Percentiles rank a stretch among this genome's conserved stretches.
phyloP scores from a whole-genome alignment of 805 yeast species.

The Lipomyces japonicus region DNA sequence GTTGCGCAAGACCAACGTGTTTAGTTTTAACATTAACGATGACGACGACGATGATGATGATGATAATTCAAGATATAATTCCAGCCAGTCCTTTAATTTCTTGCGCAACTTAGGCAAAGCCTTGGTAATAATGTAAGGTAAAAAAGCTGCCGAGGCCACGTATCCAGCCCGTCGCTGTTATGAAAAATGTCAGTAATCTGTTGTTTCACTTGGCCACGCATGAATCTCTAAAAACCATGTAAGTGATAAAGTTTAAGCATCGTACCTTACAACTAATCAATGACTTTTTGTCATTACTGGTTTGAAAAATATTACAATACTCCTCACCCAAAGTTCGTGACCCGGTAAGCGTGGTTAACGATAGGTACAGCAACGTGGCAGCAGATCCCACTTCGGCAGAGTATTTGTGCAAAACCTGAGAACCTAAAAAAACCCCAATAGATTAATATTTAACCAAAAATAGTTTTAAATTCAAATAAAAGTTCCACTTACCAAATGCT shows the following conservation, averaged over 20 bases:
- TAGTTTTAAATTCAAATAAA: neutral
- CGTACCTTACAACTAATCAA: neutral
- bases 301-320: conserved; percentile 76
- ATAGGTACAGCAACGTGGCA: conserved; percentile 61
- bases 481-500: conserved; percentile 39
- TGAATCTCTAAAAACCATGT: neutral
- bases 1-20: conserved; percentile 13
- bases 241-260: neutral
- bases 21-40: neutral
- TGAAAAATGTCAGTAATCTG: conserved; percentile 22
- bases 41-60: too few relatives aligned
- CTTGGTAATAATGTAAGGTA: conserved; percentile 51
- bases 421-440: conserved; percentile 31
- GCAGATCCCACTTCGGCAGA: conserved; percentile 57
- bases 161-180: conserved; percentile 51
- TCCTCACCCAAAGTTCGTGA: conserved; percentile 90
- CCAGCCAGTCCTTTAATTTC: conserved; percentile 28
- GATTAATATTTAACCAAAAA: neutral
- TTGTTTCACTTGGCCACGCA: too few relatives aligned
- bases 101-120: conserved; percentile 25
- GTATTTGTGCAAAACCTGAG: conserved; percentile 58
- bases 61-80: too few relatives aligned
- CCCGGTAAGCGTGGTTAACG: conserved; percentile 69
- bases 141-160: conserved; percentile 54
- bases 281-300: conserved; percentile 30